A percentile compares a stretch with the other conserved stretches of the same genome.
Evolutionary conservation across 2,329 filamentous ascomycete genomes (phyloP).

Genomic region (Tolypocladium paradoxum): DNA sequence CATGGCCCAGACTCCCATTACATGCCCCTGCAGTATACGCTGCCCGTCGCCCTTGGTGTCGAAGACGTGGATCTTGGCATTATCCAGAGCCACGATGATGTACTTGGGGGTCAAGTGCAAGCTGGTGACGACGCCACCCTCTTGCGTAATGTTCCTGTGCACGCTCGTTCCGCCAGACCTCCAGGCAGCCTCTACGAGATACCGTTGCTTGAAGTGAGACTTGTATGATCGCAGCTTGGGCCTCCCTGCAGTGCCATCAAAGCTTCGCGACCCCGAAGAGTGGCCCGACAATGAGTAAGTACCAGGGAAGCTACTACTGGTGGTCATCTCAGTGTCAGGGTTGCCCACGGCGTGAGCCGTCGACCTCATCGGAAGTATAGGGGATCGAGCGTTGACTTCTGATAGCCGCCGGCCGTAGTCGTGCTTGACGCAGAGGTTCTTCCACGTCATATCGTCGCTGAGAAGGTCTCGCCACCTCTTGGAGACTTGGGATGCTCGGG

Average conservation of each 20-base stretch:
- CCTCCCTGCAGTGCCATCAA: constrained; percentile 40
- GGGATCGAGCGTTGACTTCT: constrained; percentile 30
- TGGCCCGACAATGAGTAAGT: constrained; percentile 26
- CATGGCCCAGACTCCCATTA: constrained; percentile 99
- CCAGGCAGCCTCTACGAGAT: constrained; percentile 96
- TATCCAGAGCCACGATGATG: constrained; percentile 94
- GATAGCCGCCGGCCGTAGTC: constrained; percentile 61
- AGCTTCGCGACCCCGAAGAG: constrained; percentile 35
- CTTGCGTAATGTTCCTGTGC: constrained; percentile 82
- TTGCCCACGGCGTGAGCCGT: constrained; percentile 19
- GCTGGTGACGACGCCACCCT: constrained; percentile 94
- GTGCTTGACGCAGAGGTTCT: constrained; percentile 91
- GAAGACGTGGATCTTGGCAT: constrained; percentile 97
- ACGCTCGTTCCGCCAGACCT: constrained; percentile 79
- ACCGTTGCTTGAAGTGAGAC: constrained; percentile 94
- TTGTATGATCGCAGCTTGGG: constrained; percentile 75
- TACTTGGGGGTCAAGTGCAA: constrained; percentile 90
- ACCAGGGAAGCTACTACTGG: constrained; percentile 33
- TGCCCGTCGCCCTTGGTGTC: constrained; percentile 82
- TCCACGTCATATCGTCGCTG: constrained; percentile 97
- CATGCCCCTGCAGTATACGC: constrained; percentile 84
- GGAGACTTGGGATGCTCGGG: constrained; percentile 92
- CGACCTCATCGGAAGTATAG: constrained; percentile 17
- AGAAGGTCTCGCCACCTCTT: constrained; percentile 86
- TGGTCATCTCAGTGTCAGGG: constrained; percentile 23